Conservation (phyloP, 164 flowering plant species). For the Cinnamomum chago region DNA sequence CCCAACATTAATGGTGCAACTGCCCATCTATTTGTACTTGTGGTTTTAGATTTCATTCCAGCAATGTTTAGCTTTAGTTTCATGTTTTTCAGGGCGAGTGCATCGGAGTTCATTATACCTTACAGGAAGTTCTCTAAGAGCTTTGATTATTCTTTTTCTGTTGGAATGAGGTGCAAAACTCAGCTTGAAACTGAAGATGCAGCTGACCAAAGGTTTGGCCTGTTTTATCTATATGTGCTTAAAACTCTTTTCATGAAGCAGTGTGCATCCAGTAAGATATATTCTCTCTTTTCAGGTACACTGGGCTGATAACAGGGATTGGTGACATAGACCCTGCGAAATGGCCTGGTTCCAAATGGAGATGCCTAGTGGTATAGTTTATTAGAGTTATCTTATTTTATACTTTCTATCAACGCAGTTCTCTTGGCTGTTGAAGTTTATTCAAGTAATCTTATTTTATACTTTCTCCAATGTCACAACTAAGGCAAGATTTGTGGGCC, state of each 20-base stretch:
- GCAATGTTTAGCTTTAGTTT: background rate
- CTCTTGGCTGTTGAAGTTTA: background rate
- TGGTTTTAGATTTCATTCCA: background rate
- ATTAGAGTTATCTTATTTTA: too few relatives aligned
- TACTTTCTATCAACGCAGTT: background rate
- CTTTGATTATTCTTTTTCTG: conserved; percentile 44
- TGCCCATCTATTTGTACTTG: background rate
- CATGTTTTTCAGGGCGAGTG: conserved; percentile 59
- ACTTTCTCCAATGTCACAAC: too few relatives aligned
- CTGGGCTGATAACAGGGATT: conserved; percentile 71
- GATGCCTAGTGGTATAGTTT: conserved; percentile 66
- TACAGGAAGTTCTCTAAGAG: conserved; percentile 60
- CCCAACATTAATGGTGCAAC: too few relatives aligned
- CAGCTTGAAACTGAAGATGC: conserved; percentile 76
- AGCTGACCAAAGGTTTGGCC: conserved; percentile 73
- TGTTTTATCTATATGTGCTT: background rate
- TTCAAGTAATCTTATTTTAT: too few relatives aligned
- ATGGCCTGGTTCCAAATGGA: conserved; percentile 97
- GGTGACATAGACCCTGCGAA: conserved; percentile 67
- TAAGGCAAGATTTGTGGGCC: too few relatives aligned
- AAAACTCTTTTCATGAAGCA: background rate
- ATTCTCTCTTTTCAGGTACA: conserved; percentile 44
- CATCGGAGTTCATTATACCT: conserved; percentile 72
- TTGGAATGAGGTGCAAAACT: conserved; percentile 81
- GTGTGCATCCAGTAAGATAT: too few relatives aligned